Percentiles rank a stretch among this genome's conserved stretches.
Evolutionary conservation across 202 grass and related monocot genomes (phyloP).

Genomic region (Hordeum pubiflorum): DNA sequence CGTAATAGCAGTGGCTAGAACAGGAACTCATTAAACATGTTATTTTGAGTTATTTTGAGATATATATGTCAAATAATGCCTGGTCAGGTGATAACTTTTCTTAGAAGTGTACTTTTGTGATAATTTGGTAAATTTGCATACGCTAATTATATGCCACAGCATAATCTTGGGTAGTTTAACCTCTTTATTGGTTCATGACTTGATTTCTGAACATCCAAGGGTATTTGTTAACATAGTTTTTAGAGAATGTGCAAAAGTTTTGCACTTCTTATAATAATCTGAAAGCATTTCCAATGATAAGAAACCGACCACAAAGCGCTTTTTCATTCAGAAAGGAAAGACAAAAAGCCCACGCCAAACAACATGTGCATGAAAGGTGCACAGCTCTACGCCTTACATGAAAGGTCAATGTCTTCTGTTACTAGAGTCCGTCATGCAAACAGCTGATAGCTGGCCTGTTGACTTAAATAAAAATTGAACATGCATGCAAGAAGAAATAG

Average conservation of each 20-base stretch:
- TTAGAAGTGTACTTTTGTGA: neutral
- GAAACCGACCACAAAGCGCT: neutral
- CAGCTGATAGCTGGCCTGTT: neutral
- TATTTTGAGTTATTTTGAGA: neutral
- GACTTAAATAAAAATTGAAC: neutral
- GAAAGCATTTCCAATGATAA: neutral
- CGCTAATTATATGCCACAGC: neutral
- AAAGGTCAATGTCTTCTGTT: neutral
- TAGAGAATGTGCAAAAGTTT: neutral
- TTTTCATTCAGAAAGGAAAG: neutral
- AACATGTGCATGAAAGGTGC: neutral
- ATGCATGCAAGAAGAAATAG: constrained; percentile 24
- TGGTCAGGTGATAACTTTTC: neutral
- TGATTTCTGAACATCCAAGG: neutral
- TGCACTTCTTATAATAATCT: neutral
- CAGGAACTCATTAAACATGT: neutral
- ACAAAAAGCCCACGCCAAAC: neutral
- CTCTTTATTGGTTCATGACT: neutral
- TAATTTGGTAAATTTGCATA: neutral
- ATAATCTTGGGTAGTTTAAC: neutral
- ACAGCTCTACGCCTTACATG: neutral
- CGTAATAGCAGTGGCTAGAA: neutral
- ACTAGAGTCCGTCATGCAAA: constrained; percentile 13
- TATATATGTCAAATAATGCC: neutral
- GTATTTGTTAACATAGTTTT: neutral